phyloP scores from a whole-genome alignment of 2,329 filamentous ascomycete species.

The Penicillium hesseltinei region DNA sequence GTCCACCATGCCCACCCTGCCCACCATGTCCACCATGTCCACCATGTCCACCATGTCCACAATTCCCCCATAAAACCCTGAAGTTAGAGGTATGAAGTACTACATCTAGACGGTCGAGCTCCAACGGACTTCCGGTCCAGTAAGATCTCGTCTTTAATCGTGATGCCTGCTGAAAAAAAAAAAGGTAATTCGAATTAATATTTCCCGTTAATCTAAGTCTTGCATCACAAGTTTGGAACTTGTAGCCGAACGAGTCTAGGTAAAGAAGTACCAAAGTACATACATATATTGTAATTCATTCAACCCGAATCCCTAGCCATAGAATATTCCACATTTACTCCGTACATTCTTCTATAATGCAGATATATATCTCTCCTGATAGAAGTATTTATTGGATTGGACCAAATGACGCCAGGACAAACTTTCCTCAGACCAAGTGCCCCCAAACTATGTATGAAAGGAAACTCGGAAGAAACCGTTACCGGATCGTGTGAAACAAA shows the following conservation, averaged over 20 bases:
- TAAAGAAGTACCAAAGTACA: neutral
- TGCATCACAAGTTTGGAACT: neutral
- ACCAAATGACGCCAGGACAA: neutral
- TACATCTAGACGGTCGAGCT: neutral
- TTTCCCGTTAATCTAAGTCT: neutral
- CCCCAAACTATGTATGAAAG: neutral
- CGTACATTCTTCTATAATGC: neutral
- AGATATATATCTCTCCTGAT: neutral
- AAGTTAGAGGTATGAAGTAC: neutral
- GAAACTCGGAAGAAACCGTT: neutral
- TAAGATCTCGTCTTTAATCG: conserved; percentile 1
- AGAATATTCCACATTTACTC: no score
- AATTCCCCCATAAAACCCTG: neutral
- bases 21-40: neutral
- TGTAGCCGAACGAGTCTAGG: neutral
- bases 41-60: neutral
- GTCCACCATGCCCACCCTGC: no score
- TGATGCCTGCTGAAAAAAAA: conserved; percentile 7
- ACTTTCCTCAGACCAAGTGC: neutral
- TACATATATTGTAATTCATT: no score
- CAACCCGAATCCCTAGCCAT: no score
- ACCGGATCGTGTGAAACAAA: neutral
- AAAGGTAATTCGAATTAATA: neutral
- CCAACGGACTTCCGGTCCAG: conserved; percentile 23
- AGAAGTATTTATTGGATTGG: neutral